Conservation (phyloP, 2,329 filamentous ascomycete genomes). For the Basipetospora chlamydospora region DNA sequence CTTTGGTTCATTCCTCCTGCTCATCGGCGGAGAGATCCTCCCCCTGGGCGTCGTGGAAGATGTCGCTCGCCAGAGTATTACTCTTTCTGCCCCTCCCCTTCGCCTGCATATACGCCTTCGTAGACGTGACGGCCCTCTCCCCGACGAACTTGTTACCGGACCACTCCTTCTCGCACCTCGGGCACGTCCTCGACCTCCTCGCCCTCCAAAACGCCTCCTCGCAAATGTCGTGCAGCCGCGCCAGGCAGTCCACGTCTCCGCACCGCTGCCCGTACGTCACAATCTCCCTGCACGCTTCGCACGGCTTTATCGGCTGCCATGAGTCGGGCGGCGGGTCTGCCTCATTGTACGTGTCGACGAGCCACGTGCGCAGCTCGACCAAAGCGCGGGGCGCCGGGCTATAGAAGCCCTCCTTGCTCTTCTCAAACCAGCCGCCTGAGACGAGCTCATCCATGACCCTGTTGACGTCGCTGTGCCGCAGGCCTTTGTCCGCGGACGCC, state of each 20-base stretch:
- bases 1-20: background rate
- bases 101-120: slow-evolving; percentile 30
- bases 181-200: slow-evolving; percentile 47
- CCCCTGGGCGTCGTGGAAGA: slow-evolving; percentile 7
- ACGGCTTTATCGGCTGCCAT: slow-evolving; percentile 69
- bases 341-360: slow-evolving; percentile 85
- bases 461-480: slow-evolving; percentile 71
- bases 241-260: slow-evolving; percentile 47
- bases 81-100: slow-evolving; percentile 12
- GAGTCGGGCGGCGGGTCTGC: slow-evolving; percentile 41
- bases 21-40: no score
- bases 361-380: slow-evolving; percentile 72
- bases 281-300: slow-evolving; percentile 77
- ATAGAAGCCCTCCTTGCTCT: slow-evolving; percentile 58
- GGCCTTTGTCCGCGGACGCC: slow-evolving; percentile 30
- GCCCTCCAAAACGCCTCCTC: slow-evolving; percentile 58
- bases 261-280: slow-evolving; percentile 77
- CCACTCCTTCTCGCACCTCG: slow-evolving; percentile 41
- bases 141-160: slow-evolving; percentile 34
- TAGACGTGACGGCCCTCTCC: slow-evolving; percentile 40
- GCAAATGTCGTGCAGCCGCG: slow-evolving; percentile 66
- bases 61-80: slow-evolving; percentile 5
- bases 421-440: slow-evolving; percentile 72
- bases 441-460: slow-evolving; percentile 54
- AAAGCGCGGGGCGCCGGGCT: slow-evolving; percentile 61